Evolutionary conservation across 345 rosid species (phyloP).

Genomic region (Trapa incisa): DNA sequence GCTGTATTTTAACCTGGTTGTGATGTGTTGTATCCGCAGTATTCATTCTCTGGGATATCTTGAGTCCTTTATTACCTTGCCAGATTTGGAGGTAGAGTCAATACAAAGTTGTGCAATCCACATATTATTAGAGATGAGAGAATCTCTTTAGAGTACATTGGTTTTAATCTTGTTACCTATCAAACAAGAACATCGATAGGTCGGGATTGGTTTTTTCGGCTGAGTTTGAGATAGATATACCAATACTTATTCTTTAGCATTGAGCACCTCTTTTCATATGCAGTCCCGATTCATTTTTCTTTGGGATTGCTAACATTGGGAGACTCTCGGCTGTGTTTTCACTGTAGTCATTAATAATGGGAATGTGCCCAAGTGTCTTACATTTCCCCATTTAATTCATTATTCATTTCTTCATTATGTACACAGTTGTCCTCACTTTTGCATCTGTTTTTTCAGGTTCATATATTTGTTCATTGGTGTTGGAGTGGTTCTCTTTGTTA

Average conservation of each 20-base stretch:
- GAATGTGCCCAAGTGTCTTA: not conserved
- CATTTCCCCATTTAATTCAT: not conserved
- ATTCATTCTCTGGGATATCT: not conserved
- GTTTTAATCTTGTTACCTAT: not conserved
- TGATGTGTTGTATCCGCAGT: not conserved
- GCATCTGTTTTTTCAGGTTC: constrained; percentile 51
- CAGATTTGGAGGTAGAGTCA: no score
- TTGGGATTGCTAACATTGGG: not conserved
- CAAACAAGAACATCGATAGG: not conserved
- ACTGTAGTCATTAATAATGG: not conserved
- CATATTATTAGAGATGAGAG: not conserved
- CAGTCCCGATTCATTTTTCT: not conserved
- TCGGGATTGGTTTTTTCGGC: not conserved
- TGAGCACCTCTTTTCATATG: not conserved
- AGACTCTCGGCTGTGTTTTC: not conserved
- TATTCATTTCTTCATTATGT: not conserved
- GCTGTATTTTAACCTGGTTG: not conserved
- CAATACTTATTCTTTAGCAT: not conserved
- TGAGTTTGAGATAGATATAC: not conserved
- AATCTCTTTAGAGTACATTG: not conserved
- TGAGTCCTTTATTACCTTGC: not conserved
- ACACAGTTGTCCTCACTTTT: not conserved
- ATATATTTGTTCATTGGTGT: constrained; percentile 77
- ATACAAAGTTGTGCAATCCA: not conserved
- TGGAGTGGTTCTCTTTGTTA: constrained; percentile 66